Evolutionary conservation across 495 filamentous ascomycete species (phyloP), one percentile per base, ranked within the genome.

Genomic region (Xylaria palmicola): DNA sequence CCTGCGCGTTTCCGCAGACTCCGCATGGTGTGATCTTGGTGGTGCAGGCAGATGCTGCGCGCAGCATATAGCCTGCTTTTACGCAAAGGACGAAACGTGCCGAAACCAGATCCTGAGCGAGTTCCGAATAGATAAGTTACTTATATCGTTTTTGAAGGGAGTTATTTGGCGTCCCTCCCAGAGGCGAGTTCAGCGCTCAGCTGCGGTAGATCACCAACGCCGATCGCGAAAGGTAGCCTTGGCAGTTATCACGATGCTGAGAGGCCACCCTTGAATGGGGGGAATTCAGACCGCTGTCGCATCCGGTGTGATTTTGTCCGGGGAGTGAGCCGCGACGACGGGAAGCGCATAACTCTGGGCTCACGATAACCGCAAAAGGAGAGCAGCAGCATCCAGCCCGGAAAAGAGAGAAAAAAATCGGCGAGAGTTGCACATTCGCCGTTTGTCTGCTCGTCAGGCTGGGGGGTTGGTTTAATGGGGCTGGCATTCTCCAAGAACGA

Each of bases 1-100:
- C 59, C 62, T 50, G 67, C 67, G 54, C 66, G 68, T 24, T 52
- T 56, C 69, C 65, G 64, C 47, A 68, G 32, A 48, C 60, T 62
- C 62, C 64, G 67, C 77, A 79, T 80, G 20, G 12, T 62, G 45
- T 29, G 34, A 47, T 40, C 17, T 50, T 40, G 26, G 20, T 50
- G 4, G 43, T 34, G 43, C 29, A 26, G 9, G n/a, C 27, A 26
- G 30, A 17, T 26, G 30, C 5, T 6, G 6, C n/a, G 29, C 4
- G n/a, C 12, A 29, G 8, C 47, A 60, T 53, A 15, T 27, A 29
- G 43, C 17, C 37, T 4, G 24, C 20, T 47, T n/a, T n/a, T 22
- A 40, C 27, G 3, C 30, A 24, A 49, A 6, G 24, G 20, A 7
- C 56, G 24, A 19, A 12, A 2, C 1, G 30, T 32, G 15, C 37